Evolutionary conservation across 2,329 filamentous ascomycete genomes (phyloP).

Genomic region (Cadophora gregata): DNA sequence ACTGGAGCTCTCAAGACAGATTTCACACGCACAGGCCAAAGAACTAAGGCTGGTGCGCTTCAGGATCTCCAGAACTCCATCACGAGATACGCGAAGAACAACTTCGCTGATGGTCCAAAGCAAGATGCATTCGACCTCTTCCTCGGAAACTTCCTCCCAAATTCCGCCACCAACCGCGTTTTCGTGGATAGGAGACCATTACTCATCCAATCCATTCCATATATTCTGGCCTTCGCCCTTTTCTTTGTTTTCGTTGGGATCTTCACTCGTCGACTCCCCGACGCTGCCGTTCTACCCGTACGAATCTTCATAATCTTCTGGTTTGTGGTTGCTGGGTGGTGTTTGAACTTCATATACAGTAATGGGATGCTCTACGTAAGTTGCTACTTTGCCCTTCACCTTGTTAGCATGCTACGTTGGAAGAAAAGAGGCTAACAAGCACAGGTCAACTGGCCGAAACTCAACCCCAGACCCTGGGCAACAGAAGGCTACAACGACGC

Average conservation of each 20-base stretch:
- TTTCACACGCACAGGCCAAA: conserved; percentile 89
- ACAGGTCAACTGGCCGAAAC: conserved; percentile 97
- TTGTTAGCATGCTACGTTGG: no score
- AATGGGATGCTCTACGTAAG: conserved; percentile 96
- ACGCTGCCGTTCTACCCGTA: conserved; percentile 79
- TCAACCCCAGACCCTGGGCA: conserved; percentile 87
- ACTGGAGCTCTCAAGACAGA: conserved; percentile 98
- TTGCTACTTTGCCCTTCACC: conserved; percentile 43
- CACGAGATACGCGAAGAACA: conserved; percentile 90
- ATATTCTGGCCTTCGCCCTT: conserved; percentile 75
- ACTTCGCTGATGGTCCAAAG: conserved; percentile 90
- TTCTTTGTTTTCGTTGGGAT: conserved; percentile 81
- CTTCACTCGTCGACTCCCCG: conserved; percentile 73
- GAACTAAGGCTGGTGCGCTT: conserved; percentile 83
- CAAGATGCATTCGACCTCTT: conserved; percentile 98
- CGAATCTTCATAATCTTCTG: conserved; percentile 84
- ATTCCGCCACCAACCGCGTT: conserved; percentile 72
- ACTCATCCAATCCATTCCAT: conserved; percentile 91
- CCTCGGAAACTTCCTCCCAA: conserved; percentile 82
- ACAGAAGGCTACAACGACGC: conserved; percentile 89
- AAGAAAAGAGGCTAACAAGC: background rate
- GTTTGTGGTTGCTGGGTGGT: conserved; percentile 72
- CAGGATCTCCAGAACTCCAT: conserved; percentile 89
- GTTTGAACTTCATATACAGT: conserved; percentile 75
- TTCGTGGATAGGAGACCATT: conserved; percentile 87